Base-by-base conservation (phyloP, 139 green algal species). In the Yamagishiella unicocca region DNA sequence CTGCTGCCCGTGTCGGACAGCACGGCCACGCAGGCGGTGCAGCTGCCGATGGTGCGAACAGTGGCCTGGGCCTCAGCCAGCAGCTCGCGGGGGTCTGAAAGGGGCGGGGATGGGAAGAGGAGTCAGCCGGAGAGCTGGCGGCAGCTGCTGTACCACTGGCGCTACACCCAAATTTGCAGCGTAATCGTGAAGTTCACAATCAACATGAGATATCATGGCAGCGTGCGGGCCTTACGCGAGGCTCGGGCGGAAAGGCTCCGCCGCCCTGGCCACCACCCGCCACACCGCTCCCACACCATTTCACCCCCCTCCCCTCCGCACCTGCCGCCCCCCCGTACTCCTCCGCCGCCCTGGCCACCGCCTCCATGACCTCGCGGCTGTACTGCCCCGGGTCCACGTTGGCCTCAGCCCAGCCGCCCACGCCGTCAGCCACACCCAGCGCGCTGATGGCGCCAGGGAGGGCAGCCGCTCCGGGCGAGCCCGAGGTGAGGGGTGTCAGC, bases 361-460 rank as follows among this genome's bases (percentile, higher is more conserved):
- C 66, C 55, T 70, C 35, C 89, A 97, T 94, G 35, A 97, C 78
- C 24, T 70, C 68, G 22, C 92, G 82, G 10, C 94, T 88, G 88
- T 97, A 98, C 12, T 92, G 82, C 25, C 92, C 91, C 7, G 96
- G 89, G 87, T 98, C 93, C 0, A 99, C 87, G 9, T 95, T 94
- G 19, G 96, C 92, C 35, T 91, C 77, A 22, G 91, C 90, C 97
- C 97, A 99, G 53, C 94, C 93, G 46, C 97, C 94, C 55, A 99
- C 97, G 22, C 97, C 97, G 89, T 99, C 97, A 19, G 96, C 96
- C 25, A 99, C 93, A n/a, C 95, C 97, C n/a, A 98, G 67, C 0
- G 91, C 79, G 24, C 40, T 45, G 58, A 85, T 4, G 33, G 45
- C 27, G 61, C 14, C 29, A 6, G 25, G 29, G 29, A 1, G 14